These are phyloP conservation scores for Rhizopogon roseolus DNA, from an alignment of 768 basidiomycete genomes.

Conservation along the genomic window DNA sequence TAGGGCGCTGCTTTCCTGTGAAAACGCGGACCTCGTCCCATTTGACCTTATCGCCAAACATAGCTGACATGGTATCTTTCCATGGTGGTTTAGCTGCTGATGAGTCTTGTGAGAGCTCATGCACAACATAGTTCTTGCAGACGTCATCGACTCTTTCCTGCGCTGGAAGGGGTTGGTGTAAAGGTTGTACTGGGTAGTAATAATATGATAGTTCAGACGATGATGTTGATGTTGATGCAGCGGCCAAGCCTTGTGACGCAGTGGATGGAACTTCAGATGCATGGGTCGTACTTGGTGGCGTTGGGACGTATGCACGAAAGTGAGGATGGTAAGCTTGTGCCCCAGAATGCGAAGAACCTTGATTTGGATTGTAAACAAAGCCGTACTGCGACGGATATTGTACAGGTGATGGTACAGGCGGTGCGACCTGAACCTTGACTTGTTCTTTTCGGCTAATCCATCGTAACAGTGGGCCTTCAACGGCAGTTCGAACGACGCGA, in stretches of 20 bases:
- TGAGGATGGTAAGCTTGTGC: constrained; percentile 14
- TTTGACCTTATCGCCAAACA: constrained; percentile 82
- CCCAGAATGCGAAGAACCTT: constrained; percentile 12
- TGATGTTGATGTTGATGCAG: neutral
- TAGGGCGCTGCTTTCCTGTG: constrained; percentile 57
- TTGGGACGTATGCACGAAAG: constrained; percentile 20
- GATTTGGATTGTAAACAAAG: constrained; percentile 14
- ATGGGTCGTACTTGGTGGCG: neutral
- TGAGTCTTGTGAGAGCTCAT: constrained; percentile 49
- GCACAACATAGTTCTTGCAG: constrained; percentile 66
- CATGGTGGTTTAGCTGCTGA: constrained; percentile 50
- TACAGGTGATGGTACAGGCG: constrained; percentile 19
- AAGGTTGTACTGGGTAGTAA: neutral
- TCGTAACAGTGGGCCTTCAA: constrained; percentile 64
- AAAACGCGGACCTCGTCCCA: constrained; percentile 75
- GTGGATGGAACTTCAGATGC: neutral
- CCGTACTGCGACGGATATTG: constrained; percentile 14
- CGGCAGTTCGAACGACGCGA: constrained; percentile 51
- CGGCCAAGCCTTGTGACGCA: neutral
- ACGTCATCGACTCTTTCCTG: constrained; percentile 43
- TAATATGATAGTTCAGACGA: neutral
- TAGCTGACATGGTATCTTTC: constrained; percentile 71
- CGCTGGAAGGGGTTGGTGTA: constrained; percentile 10
- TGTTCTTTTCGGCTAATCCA: constrained; percentile 69
- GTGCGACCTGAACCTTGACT: constrained; percentile 34